These are phyloP conservation scores for Hypoxylon subgilvum DNA, from an alignment of 495 filamentous ascomycete genomes.

Conservation along the genomic window DNA sequence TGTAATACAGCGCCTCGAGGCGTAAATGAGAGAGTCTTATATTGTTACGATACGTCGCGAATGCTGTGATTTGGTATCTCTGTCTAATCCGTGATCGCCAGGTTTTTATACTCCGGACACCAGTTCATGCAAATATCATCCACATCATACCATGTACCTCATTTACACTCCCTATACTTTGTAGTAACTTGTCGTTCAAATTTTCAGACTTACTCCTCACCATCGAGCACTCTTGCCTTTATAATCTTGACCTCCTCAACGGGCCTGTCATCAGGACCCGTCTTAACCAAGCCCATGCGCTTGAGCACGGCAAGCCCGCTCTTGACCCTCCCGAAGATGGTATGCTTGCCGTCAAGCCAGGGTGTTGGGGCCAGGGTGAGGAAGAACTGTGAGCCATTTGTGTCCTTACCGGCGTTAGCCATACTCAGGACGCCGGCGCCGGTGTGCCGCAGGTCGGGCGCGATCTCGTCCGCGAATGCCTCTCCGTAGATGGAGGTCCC, in stretches of 20 bases:
- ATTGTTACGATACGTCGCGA: not conserved
- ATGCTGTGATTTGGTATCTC: slow-evolving; percentile 24
- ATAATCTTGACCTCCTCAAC: slow-evolving; percentile 83
- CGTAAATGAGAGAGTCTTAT: not conserved
- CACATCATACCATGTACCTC: not conserved
- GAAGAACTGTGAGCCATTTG: slow-evolving; percentile 89
- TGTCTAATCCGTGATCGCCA: slow-evolving; percentile 4
- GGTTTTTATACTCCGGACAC: slow-evolving; percentile 14
- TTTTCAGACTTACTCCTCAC: slow-evolving; percentile 29
- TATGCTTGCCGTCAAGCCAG: slow-evolving; percentile 97
- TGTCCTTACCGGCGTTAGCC: slow-evolving; percentile 94
- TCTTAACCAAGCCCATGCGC: slow-evolving; percentile 91
- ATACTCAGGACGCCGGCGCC: slow-evolving; percentile 93
- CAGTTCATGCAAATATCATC: slow-evolving; percentile 12
- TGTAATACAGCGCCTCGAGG: slow-evolving; percentile 15
- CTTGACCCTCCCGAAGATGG: slow-evolving; percentile 94
- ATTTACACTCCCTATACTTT: not conserved
- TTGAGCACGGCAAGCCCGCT: slow-evolving; percentile 81
- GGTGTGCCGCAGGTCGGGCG: slow-evolving; percentile 79
- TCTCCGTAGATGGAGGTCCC: slow-evolving; percentile 90
- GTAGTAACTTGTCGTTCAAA: not conserved
- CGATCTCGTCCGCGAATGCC: slow-evolving; percentile 93
- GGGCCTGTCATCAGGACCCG: slow-evolving; percentile 78
- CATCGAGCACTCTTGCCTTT: slow-evolving; percentile 69
- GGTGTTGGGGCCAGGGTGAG: slow-evolving; percentile 94